Conservation (phyloP, 1,284 basidiomycete genomes). For the Volvariella volvacea region DNA sequence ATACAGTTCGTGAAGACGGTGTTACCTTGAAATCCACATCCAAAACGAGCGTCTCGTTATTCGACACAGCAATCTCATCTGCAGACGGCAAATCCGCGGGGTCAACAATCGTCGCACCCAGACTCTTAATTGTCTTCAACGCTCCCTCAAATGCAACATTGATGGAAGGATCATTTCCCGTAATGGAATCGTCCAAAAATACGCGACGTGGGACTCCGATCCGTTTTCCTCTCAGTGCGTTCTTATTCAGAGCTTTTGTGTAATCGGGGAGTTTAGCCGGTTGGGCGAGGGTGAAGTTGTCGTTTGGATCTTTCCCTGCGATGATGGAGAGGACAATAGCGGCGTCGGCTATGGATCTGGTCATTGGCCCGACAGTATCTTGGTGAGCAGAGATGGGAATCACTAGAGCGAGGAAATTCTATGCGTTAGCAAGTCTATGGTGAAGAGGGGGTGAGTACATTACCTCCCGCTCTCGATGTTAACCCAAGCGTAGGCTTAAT, state of each 20-base stretch:
- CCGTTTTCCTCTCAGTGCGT: slow-evolving; percentile 47
- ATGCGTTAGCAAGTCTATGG: not conserved
- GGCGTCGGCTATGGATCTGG: slow-evolving; percentile 52
- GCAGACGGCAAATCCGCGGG: slow-evolving; percentile 55
- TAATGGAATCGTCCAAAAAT: slow-evolving; percentile 36
- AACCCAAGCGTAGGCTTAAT: slow-evolving; percentile 59
- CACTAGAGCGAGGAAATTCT: slow-evolving; percentile 26
- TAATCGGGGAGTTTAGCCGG: slow-evolving; percentile 49
- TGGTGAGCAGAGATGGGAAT: slow-evolving; percentile 57
- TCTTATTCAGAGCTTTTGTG: slow-evolving; percentile 39
- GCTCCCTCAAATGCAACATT: slow-evolving; percentile 44
- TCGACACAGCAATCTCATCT: slow-evolving; percentile 40
- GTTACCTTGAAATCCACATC: slow-evolving; percentile 51
- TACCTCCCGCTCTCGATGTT: slow-evolving; percentile 57
- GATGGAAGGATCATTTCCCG: slow-evolving; percentile 35
- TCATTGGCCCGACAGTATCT: slow-evolving; percentile 59
- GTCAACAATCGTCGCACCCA: slow-evolving; percentile 58
- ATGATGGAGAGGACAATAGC: slow-evolving; percentile 54
- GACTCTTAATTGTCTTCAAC: slow-evolving; percentile 33
- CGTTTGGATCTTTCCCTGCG: slow-evolving; percentile 47
- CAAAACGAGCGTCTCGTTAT: slow-evolving; percentile 49
- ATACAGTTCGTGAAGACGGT: too few relatives aligned
- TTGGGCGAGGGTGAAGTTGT: slow-evolving; percentile 56
- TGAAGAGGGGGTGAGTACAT: not conserved
- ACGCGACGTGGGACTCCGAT: slow-evolving; percentile 52